phyloP scores from a whole-genome alignment of 192 early-diverging fungal species.

The Podila clonocystis region DNA sequence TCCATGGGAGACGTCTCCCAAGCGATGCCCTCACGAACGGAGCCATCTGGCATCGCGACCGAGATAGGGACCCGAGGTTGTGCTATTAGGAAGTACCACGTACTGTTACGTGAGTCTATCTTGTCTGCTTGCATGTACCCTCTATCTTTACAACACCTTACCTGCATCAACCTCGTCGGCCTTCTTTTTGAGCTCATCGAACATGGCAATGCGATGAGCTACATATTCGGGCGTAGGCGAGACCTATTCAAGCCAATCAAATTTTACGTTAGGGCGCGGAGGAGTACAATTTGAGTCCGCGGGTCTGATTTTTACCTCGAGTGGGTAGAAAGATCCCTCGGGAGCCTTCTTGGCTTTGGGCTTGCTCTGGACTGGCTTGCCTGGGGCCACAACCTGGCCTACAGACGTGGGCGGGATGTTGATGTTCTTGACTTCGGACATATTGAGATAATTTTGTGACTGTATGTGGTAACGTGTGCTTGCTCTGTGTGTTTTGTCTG shows the following conservation, averaged over 20 bases:
- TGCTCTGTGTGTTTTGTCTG: too few species aligned
- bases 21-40: slow-evolving; percentile 75
- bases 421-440: too few species aligned
- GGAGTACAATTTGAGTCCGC: too few species aligned
- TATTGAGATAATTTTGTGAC: too few species aligned
- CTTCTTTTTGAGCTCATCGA: slow-evolving; percentile 40
- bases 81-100: slow-evolving; percentile 50
- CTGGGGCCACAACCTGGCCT: background rate
- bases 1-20: slow-evolving; percentile 96
- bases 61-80: slow-evolving; percentile 77
- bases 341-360: background rate
- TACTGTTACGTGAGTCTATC: too few species aligned
- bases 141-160: background rate
- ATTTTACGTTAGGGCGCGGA: background rate
- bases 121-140: background rate
- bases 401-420: too few species aligned
- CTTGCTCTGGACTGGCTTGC: background rate
- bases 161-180: slow-evolving; percentile 28
- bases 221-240: slow-evolving; percentile 79
- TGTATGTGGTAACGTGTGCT: too few species aligned
- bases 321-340: background rate
- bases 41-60: slow-evolving; percentile 89
- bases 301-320: background rate
- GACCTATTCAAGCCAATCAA: slow-evolving; percentile 40
- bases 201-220: slow-evolving; percentile 68